Conservation (phyloP, 139 green algal genomes). For the Auxenochlorella pyrenoidosa region DNA sequence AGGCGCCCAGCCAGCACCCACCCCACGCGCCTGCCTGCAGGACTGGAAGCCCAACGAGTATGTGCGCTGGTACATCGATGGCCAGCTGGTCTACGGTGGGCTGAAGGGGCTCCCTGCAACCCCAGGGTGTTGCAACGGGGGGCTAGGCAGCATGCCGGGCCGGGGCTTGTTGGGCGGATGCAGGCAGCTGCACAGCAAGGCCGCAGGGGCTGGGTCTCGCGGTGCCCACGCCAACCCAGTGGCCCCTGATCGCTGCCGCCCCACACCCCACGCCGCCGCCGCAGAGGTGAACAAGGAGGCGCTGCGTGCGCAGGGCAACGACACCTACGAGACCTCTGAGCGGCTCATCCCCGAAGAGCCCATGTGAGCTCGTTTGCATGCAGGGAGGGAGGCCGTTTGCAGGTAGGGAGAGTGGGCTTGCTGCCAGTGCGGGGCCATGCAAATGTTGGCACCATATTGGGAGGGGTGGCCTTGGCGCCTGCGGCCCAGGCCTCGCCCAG, state of each 20-base stretch:
- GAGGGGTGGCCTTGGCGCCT: no score
- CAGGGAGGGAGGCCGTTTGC: no score
- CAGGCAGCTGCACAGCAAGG: no score
- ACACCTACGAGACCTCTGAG: conserved; percentile 13
- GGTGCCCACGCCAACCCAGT: neutral
- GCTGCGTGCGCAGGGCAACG: conserved; percentile 12
- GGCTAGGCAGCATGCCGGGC: no score
- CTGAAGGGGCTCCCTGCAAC: no score
- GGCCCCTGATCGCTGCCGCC: neutral
- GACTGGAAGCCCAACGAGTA: conserved; percentile 43
- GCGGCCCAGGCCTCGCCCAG: no score
- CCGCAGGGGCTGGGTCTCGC: no score
- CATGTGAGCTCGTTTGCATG: conserved; percentile 31
- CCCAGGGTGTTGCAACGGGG: no score
- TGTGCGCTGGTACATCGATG: conserved; percentile 48
- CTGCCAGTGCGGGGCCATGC: neutral
- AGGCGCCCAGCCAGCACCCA: no score
- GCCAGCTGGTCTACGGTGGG: conserved; percentile 30
- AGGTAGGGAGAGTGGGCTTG: no score
- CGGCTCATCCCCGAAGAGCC: conserved; percentile 59
- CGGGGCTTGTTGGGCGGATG: no score
- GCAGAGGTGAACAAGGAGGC: conserved; percentile 41
- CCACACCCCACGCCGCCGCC: neutral
- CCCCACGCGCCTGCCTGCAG: neutral
- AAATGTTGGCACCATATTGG: no score